Evolutionary conservation across 805 yeast species (phyloP).

Genomic region (Pichia kluyveri): DNA sequence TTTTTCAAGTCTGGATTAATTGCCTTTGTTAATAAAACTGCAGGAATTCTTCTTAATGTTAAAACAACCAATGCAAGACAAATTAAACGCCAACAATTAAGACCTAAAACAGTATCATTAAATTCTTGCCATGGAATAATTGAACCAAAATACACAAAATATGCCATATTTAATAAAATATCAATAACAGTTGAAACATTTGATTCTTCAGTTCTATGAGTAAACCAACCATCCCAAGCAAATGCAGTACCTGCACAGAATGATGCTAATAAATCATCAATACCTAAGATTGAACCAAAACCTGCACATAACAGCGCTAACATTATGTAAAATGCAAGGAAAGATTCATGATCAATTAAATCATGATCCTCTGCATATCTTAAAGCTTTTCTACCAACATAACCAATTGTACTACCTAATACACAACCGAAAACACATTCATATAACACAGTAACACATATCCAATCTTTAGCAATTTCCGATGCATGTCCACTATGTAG

Average conservation of each 20-base stretch:
- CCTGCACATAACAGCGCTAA: constrained; percentile 51
- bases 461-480: constrained; percentile 54
- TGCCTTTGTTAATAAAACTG: constrained; percentile 45
- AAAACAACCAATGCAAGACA: constrained; percentile 42
- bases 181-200: constrained; percentile 61
- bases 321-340: constrained; percentile 45
- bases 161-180: constrained; percentile 53
- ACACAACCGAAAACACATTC: constrained; percentile 51
- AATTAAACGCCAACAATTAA: constrained; percentile 45
- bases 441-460: constrained; percentile 49
- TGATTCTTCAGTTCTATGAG: constrained; percentile 49
- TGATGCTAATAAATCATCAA: constrained; percentile 63
- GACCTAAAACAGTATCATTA: constrained; percentile 36
- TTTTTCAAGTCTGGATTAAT: constrained; percentile 52
- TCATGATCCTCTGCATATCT: constrained; percentile 41
- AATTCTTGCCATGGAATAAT: constrained; percentile 62
- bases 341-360: constrained; percentile 55
- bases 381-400: constrained; percentile 38
- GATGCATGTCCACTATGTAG: constrained; percentile 38
- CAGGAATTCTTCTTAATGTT: constrained; percentile 45
- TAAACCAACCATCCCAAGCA: constrained; percentile 67
- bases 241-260: constrained; percentile 68
- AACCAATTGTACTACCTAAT: constrained; percentile 49
- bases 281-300: constrained; percentile 55
- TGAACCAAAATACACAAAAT: constrained; percentile 62